Base-by-base conservation (phyloP, 2,329 filamentous ascomycete genomes). In the Alternaria sp. region DNA sequence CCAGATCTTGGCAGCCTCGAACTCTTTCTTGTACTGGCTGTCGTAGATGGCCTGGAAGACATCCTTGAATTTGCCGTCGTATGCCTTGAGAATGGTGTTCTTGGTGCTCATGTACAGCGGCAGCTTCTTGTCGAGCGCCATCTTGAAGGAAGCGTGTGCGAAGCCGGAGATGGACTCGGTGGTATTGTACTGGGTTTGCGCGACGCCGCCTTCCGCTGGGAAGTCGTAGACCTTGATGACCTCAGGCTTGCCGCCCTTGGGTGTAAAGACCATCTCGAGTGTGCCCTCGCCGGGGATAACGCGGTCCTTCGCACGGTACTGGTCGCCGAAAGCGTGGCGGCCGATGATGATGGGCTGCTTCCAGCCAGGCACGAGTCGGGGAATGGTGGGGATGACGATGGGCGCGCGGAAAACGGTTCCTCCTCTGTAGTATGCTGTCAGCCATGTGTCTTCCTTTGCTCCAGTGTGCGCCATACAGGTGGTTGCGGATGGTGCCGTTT, bases 71-170 rank as follows among this genome's bases (percentile, higher is more conserved):
- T 92, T 89, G 57, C 96, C 96, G 79, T 99, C 96, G 84, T 99
- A 99, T 83, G 94, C 95, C 88, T 99, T 99, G 73, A 99, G 86
- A 75, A 99, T 99, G 74, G 96, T 99, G 88, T 98, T 98, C 91
- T 99, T 99, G 83, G 96, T 99, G 88, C 93, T 97, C 95, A 98
- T 96, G 87, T 98, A 99, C 77, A 99, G 86, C n/a, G 96, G 96
- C 71, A 97, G 86, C 68, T 86, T 86, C 88, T 97, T 96, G 82
- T 89, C 86, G 49, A 98, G 84, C 32, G 96, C 95, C 72, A 97
- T 89, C 89, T 97, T 97, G 89, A 99, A 98, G 73, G 90, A 94
- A 67, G 96, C 92, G 80, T 98, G 96, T 61, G 96, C 96, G 77
- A 99, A 99, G 66, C 96, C 96, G 59, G 86, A 85, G 82, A 99